A percentile compares a stretch with the other conserved stretches of the same genome.
Evolutionary conservation across 129 eudicot genomes (phyloP).

Genomic region (Pseudognaphalium luteoalbum): DNA sequence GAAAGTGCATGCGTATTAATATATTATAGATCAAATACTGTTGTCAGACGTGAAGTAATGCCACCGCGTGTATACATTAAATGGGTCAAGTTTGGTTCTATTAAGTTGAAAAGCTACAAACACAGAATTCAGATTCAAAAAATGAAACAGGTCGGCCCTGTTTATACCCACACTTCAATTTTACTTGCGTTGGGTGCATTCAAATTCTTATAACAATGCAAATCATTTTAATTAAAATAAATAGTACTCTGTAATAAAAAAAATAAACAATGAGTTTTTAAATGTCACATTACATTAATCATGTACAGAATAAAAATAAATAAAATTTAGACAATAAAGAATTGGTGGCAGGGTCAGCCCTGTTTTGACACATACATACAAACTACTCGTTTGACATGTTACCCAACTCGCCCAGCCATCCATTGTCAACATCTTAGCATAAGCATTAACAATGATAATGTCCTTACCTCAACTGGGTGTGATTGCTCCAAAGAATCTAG

Average conservation of each 20-base stretch:
- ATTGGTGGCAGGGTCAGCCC: background rate
- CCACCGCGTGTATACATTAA: background rate
- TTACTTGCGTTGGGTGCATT: background rate
- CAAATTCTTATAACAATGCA: background rate
- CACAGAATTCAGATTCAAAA: background rate
- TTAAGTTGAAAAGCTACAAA: background rate
- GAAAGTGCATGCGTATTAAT: slow-evolving; percentile 13
- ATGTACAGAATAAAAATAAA: background rate
- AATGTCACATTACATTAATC: background rate
- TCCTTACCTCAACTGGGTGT: slow-evolving; percentile 53
- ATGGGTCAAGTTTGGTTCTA: background rate
- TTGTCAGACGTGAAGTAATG: background rate
- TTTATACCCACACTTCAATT: background rate
- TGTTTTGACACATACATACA: background rate
- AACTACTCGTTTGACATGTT: background rate
- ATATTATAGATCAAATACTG: background rate
- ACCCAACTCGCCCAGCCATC: background rate
- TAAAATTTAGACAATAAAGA: background rate
- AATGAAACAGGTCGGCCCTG: background rate
- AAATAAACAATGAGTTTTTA: background rate
- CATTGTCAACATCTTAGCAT: background rate
- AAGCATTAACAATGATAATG: background rate
- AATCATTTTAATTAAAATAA: background rate
- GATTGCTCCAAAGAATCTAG: slow-evolving; percentile 52
- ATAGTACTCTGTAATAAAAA: background rate